Base-by-base conservation (phyloP, 2,329 filamentous ascomycete species). In the Lasiodiplodia sp. region DNA sequence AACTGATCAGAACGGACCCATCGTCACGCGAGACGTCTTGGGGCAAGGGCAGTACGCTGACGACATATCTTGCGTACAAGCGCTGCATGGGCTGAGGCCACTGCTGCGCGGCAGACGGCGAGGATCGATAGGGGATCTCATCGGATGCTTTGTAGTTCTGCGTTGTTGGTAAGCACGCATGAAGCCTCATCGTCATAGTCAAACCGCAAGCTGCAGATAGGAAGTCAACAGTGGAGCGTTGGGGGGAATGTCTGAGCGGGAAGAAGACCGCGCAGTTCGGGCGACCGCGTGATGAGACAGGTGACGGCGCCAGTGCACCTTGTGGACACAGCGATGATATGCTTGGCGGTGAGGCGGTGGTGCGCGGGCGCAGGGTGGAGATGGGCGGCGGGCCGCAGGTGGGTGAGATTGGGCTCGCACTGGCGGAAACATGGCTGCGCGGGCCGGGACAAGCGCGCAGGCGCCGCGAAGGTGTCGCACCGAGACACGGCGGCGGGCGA, bases 361-460 rank as follows among this genome's bases (percentile, higher is more conserved):
- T 64, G 60, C 31, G 58, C 40, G 18, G 31, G 58, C 28, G 28
- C 12, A n/a, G 28, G 28, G 60, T 28, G 25, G 16, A 18, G 58
- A 28, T 52, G 44, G 6, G 25, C 44, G 58, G 25, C 23, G 18
- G 28, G 31, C 47, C 10, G 11, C 31, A 31, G 18, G 44, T n/a
- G 44, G 44, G 60, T 64, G 60, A 34, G 40, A 60, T 51, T 5
- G 51, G 47, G 47, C 44, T 64, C 25, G 31, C 23, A 47, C 44
- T 51, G 47, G 60, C 60, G 38, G 40, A 49, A 64, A 64, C 28
- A 21, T 38, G 44, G 40, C 44, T 34, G 58, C 40, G n/a, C 44
- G 49, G 58, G 25, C 10, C 28, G 10, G 28, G 25, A 16, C 25
- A 16, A 7, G 14, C 58, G 11, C 44, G 18, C 40, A 34, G 28